A percentile compares a stretch with the other conserved stretches of the same genome.
Conservation (phyloP, 1,284 basidiomycete genomes). For the Ganoderma meredithae region DNA sequence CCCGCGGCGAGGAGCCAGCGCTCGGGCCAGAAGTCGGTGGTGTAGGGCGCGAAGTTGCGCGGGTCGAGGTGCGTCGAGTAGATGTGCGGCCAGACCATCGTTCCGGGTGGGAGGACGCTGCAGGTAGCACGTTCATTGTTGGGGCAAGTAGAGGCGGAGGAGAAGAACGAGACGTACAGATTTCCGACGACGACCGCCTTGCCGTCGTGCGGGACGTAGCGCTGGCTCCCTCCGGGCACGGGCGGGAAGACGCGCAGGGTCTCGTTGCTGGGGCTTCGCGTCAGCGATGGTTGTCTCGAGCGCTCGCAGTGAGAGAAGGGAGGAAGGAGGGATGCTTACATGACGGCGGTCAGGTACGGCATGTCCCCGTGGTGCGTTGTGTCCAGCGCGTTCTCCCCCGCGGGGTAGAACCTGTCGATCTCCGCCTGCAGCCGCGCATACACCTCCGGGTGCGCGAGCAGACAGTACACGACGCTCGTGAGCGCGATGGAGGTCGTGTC, state of each 20-base stretch:
- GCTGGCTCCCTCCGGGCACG: constrained; percentile 57
- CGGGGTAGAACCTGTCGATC: constrained; percentile 40
- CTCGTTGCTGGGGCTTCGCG: constrained; percentile 56
- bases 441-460: constrained; percentile 31
- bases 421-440: constrained; percentile 38
- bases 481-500: constrained; percentile 41
- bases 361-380: constrained; percentile 35
- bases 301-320: not conserved
- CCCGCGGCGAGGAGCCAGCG: no score
- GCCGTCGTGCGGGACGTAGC: constrained; percentile 41
- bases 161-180: constrained; percentile 13
- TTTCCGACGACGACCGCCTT: constrained; percentile 4
- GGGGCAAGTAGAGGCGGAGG: not conserved
- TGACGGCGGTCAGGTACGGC: constrained; percentile 40
- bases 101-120: constrained; percentile 13
- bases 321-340: not conserved
- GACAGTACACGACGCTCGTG: constrained; percentile 33
- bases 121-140: no score
- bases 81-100: constrained; percentile 15
- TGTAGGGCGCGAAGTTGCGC: constrained; percentile 15
- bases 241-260: constrained; percentile 62
- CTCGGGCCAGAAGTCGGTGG: constrained; percentile 17
- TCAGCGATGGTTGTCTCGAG: not conserved
- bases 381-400: constrained; percentile 35
- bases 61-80: constrained; percentile 19